Conservation (phyloP, 345 rosid species). For the Atalantia buxifolia region DNA sequence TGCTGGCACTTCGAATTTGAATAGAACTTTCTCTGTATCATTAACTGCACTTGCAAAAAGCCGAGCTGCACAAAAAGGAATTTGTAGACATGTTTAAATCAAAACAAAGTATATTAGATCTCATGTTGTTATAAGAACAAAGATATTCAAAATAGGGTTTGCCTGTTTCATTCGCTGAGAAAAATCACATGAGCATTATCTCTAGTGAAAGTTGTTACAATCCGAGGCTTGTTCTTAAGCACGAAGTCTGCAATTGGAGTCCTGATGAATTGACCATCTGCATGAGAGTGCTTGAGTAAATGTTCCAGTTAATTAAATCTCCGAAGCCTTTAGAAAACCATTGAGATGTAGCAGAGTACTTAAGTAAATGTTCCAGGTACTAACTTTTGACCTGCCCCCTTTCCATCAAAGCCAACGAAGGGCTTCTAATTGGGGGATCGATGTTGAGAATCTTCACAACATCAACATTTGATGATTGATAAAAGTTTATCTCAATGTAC, state of each 20-base stretch:
- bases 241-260: constrained; percentile 4
- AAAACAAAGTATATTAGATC: not conserved
- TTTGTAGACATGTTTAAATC: not conserved
- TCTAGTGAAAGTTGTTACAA: constrained; percentile 4
- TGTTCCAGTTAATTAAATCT: not conserved
- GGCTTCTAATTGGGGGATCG: constrained; percentile 26
- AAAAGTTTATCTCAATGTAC: constrained; percentile 36
- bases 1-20: constrained; percentile 10
- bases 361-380: not conserved
- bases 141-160: not conserved
- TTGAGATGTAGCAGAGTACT: too few species aligned
- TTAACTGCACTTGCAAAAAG: not conserved
- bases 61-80: constrained; percentile 4
- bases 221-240: constrained; percentile 3
- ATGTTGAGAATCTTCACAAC: constrained; percentile 35
- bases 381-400: not conserved
- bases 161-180: constrained; percentile 11
- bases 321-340: not conserved
- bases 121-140: not conserved
- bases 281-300: not conserved
- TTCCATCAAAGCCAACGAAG: constrained; percentile 14
- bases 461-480: constrained; percentile 37
- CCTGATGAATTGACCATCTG: constrained; percentile 16
- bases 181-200: constrained; percentile 1
- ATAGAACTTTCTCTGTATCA: not conserved